phyloP scores from a whole-genome alignment of 345 rosid genomes.

The Eucalyptus albens region DNA sequence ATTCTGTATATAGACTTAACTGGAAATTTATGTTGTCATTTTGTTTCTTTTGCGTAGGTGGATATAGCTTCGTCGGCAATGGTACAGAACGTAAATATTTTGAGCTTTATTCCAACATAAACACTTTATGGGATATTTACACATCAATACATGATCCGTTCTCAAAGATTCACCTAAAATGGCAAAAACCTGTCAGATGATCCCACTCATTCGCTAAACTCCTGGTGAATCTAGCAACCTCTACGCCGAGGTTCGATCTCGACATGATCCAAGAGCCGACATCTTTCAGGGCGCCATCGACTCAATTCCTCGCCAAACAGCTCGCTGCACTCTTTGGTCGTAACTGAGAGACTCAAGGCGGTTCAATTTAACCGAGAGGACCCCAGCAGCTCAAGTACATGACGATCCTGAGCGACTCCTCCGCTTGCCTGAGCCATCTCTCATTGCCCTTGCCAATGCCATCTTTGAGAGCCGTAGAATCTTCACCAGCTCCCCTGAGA shows the following conservation, averaged over 20 bases:
- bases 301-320: not conserved
- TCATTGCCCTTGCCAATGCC: not conserved
- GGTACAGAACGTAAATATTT: not conserved
- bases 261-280: not conserved
- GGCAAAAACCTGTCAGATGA: not conserved
- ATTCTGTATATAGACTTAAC: not conserved
- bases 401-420: slow-evolving; percentile 17
- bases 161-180: too few species aligned
- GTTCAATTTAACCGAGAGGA: not conserved
- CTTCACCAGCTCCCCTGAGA: not conserved
- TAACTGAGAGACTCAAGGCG: not conserved
- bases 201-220: not conserved
- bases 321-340: not conserved
- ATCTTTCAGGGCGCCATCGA: not conserved
- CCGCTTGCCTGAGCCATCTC: not conserved
- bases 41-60: not conserved
- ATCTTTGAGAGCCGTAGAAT: not conserved
- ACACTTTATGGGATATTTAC: not conserved
- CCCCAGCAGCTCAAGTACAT: slow-evolving; percentile 38
- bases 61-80: not conserved
- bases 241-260: not conserved
- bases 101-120: not conserved
- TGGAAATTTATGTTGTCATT: not conserved
- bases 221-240: not conserved
- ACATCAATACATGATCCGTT: too few species aligned